Evolutionary conservation across 164 flowering plant species (phyloP), one percentile per base, ranked within the genome.

Genomic region (Vitis amurensis): DNA sequence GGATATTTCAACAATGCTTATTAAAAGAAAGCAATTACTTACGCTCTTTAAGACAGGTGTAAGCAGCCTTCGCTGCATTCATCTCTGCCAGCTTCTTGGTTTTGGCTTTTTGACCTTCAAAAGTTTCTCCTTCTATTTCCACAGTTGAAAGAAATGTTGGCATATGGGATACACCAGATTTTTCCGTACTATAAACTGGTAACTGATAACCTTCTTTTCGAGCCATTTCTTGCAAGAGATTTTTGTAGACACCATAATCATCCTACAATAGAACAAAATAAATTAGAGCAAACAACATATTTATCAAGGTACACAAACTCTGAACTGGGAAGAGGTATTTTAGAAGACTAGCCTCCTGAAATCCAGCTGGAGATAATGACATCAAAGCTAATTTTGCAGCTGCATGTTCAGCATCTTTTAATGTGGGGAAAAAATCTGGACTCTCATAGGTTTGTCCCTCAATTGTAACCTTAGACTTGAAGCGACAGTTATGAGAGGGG

Each of bases 361-460:
- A 64, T 51, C 68, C 81, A 68, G 63, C 78, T 4, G 74, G 67
- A 1, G 77, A 66, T 75, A 94, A 70, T 9, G 88, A 77, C 47
- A 55, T 66, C 55, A 91, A 78, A 74, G 97, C 98, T 70, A 70
- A 77, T 80, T 79, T 83, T 16, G 98, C 94, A 70, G 89, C 97
- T 23, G 84, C 89, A 84, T 88, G 79, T 65, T 93, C 92, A 31
- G 98, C 94, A 67, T 89, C 90, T 64, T 81, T 88, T 59, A 85
- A 2, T 37, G 93, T 89, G 47, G 74, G 44, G 64, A 76, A 87
- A 66, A 79, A 86, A 13, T 70, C 80, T 11, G 66, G 70, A 52
- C 86, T 63, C 74, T 82, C 86, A 78, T 78, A 91, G n/a, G 85
- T 80, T 62, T 83, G 70, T 57, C 80, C 92, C 74, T 73, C 84